Evolutionary conservation across 192 early-diverging fungal species (phyloP), one percentile per base, ranked within the genome.

Genomic region (Coemansia sp.): DNA sequence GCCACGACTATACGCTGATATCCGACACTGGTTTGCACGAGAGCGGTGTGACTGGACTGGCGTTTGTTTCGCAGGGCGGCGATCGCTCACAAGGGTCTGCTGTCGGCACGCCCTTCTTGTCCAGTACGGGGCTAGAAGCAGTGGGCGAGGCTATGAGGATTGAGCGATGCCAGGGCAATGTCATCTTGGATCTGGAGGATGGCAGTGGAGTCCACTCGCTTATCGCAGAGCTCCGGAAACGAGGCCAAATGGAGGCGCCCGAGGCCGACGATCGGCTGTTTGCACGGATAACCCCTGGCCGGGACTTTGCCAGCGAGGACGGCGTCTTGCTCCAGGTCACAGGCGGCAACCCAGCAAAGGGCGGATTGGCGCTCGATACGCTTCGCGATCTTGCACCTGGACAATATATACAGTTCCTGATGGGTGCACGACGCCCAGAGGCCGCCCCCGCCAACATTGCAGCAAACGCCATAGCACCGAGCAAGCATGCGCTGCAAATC

Each of bases 341-440:
- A 23, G 69, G 69, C 7, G 69, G 69, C 6, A 58, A 57, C 36
- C 69, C 69, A 0, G 63, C 62, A 43, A 64, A 73, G 36, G 69
- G 69, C 26, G 69, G 69, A 6, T 25, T 73, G 32, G 61, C 63
- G 0, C 40, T 73, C 4, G 63, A 66, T 17, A 65, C 69, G 17
- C 31, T 56, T 12, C 49, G 47, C 11, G 69, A 73, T 18, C 47
- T 73, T 6, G 18, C 47, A 6, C 31, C 44, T 0, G 69, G 62
- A 21, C 49, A 51, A 10, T 45, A 17, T 13, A 46, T 73, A 10
- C 69, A 73, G 45, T 73, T 73, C 23, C 38, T 65, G 40, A 56
- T 65, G 54, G 11, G n/a, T n/a, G n/a, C n/a, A n/a, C 28, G 4
- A 13, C 14, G 22, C 23, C 5, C 3, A 23, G 14, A 4, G 22